Evolutionary conservation across 192 early-diverging fungal genomes (phyloP).

Genomic region (Backusella circina): DNA sequence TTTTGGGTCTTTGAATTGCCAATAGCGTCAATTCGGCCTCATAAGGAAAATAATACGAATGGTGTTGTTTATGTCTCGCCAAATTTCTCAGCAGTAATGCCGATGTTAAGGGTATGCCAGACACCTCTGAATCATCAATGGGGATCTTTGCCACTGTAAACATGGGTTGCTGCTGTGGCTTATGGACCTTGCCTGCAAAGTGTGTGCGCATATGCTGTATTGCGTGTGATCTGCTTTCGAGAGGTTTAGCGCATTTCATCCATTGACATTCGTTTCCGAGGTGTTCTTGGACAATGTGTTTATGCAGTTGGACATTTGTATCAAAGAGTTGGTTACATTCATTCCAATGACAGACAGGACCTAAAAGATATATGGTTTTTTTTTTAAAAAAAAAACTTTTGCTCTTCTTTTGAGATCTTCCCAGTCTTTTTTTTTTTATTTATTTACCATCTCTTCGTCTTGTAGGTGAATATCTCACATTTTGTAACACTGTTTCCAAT

Average conservation of each 20-base stretch:
- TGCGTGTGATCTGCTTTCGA: constrained; percentile 4
- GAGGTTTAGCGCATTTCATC: constrained; percentile 35
- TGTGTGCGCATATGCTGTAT: constrained; percentile 50
- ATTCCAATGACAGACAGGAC: constrained; percentile 41
- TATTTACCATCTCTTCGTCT: constrained; percentile 14
- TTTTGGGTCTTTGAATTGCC: constrained; percentile 46
- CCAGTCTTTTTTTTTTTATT: neutral
- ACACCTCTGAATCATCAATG: constrained; percentile 39
- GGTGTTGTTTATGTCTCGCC: constrained; percentile 38
- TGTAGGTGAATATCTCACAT: constrained; percentile 20
- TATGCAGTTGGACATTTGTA: constrained; percentile 37
- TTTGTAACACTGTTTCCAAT: constrained; percentile 15
- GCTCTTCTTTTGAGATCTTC: too few species aligned
- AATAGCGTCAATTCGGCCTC: constrained; percentile 45
- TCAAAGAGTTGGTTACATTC: constrained; percentile 34
- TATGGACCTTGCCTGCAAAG: constrained; percentile 40
- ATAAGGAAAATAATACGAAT: constrained; percentile 46
- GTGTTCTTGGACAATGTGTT: constrained; percentile 46
- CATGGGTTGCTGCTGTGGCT: constrained; percentile 4
- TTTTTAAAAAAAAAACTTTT: too few species aligned
- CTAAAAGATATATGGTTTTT: neutral
- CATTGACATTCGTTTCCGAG: constrained; percentile 43
- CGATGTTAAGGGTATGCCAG: constrained; percentile 56
- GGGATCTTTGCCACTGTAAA: constrained; percentile 24
- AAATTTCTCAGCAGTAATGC: constrained; percentile 52